These are phyloP conservation scores for Pichia exigua DNA, from an alignment of 805 yeast genomes.

Conservation along the genomic window DNA sequence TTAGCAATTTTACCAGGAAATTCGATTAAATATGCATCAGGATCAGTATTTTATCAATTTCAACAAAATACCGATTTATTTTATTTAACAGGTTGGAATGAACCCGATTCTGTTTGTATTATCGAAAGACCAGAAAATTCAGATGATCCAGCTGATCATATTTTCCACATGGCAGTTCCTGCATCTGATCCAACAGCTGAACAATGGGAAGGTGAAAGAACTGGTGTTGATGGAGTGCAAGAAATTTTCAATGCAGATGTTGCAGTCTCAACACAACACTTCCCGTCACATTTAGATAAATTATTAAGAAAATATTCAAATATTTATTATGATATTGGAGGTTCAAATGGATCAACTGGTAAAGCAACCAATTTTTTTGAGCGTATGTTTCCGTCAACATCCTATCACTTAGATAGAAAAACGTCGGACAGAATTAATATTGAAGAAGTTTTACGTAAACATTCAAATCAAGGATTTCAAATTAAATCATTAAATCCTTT, in stretches of 20 bases:
- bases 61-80: slow-evolving; percentile 87
- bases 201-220: slow-evolving; percentile 91
- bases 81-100: slow-evolving; percentile 88
- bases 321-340: slow-evolving; percentile 46
- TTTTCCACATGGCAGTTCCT: slow-evolving; percentile 77
- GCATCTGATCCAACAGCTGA: slow-evolving; percentile 72
- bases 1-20: slow-evolving; percentile 71
- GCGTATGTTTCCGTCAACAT: slow-evolving; percentile 15
- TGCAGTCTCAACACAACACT: slow-evolving; percentile 42
- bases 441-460: slow-evolving; percentile 18
- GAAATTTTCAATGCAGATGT: slow-evolving; percentile 86
- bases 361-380: slow-evolving; percentile 6
- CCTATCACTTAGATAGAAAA: slow-evolving; percentile 16
- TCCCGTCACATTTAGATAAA: slow-evolving; percentile 37
- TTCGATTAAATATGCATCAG: slow-evolving; percentile 70
- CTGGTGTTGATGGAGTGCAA: slow-evolving; percentile 75
- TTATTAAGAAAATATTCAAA: slow-evolving; percentile 41
- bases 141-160: slow-evolving; percentile 37
- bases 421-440: slow-evolving; percentile 7
- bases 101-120: slow-evolving; percentile 69
- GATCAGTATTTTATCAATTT: slow-evolving; percentile 84
- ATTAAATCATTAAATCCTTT: slow-evolving; percentile 36
- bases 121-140: slow-evolving; percentile 53
- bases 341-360: slow-evolving; percentile 6
- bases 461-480: slow-evolving; percentile 12